Evolutionary conservation across 1,284 basidiomycete genomes (phyloP).

Genomic region (Bjerkandera adusta): DNA sequence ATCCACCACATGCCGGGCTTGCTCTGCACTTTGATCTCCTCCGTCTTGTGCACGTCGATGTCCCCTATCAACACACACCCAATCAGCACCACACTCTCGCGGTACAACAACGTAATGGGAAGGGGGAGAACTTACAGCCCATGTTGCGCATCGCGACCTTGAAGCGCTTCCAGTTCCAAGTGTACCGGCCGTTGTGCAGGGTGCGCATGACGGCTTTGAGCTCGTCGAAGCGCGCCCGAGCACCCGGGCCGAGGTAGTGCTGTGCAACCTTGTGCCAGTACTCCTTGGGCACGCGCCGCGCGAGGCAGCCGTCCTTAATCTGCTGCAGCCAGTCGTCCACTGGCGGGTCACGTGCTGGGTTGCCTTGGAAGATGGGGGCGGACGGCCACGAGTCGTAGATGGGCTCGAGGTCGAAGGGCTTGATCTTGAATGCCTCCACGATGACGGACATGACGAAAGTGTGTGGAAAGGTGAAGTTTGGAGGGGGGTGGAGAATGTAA

Average conservation of each 20-base stretch:
- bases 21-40: slow-evolving; percentile 57
- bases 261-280: slow-evolving; percentile 78
- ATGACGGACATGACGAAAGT: slow-evolving; percentile 41
- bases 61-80: slow-evolving; percentile 42
- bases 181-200: slow-evolving; percentile 70
- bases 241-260: slow-evolving; percentile 65
- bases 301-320: slow-evolving; percentile 64
- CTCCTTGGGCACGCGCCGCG: slow-evolving; percentile 68
- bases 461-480: no score
- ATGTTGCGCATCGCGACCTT: slow-evolving; percentile 72
- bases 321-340: slow-evolving; percentile 68
- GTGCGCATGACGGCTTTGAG: slow-evolving; percentile 68
- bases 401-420: slow-evolving; percentile 68
- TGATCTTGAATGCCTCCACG: slow-evolving; percentile 73
- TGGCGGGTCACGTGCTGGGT: slow-evolving; percentile 60
- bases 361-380: slow-evolving; percentile 63
- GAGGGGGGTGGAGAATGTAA: no score
- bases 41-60: slow-evolving; percentile 52
- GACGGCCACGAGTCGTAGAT: slow-evolving; percentile 60
- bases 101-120: slow-evolving; percentile 5
- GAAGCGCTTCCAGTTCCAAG: slow-evolving; percentile 80
- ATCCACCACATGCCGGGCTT: slow-evolving; percentile 58
- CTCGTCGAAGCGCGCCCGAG: slow-evolving; percentile 60
- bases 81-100: neutral
- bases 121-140: slow-evolving; percentile 57